Evolutionary conservation across 2,329 filamentous ascomycete species (phyloP), one percentile per base, ranked within the genome.

Genomic region (Penicillium sp.): DNA sequence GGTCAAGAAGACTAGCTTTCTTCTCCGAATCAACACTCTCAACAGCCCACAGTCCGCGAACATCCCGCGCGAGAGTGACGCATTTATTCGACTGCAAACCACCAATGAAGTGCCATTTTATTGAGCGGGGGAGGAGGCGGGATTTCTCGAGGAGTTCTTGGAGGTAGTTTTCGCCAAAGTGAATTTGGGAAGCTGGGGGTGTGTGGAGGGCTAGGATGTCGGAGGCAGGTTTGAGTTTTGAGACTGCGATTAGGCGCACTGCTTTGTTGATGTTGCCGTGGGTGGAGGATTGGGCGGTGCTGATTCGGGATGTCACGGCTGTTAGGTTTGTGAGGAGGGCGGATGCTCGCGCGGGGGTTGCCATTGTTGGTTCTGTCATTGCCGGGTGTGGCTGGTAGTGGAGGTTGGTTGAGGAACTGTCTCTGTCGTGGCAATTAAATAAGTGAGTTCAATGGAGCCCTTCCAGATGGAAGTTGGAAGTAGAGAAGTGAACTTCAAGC

Each of bases 81-180:
- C 91, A 96, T 78, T 97, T 96, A 62, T 92, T 95, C 12, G 89
- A 92, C 74, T 99, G 94, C 32, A 99, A 76, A 0, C 89, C 91
- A 32, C 94, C 94, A 69, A 97, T 99, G 73, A 97, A 97, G 74
- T 99, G 94, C 94, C 94, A 99, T 64, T 82, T 82, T 60, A 99
- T 89, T 27, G 76, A 65, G 3, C 66, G 75, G 0, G 94, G 93
- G 9, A 99, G 82, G 17, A 96, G 70, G 29, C 83, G 81, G 1
- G 91, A 88, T 74, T 99, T 99, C 70, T 96, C 88, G 52, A 82
- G 80, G 47, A 99, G 83, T 73, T 99, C 94, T 74, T 93, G 89
- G 3, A 88, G 82, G 76, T 99, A 99, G 78, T 99, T 99, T 76
- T 99, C 94, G 64, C 94, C 94, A 71, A 97, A 97, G 75, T 99